phyloP scores from a whole-genome alignment of 345 rosid genomes.

The Citrus reticulata region DNA sequence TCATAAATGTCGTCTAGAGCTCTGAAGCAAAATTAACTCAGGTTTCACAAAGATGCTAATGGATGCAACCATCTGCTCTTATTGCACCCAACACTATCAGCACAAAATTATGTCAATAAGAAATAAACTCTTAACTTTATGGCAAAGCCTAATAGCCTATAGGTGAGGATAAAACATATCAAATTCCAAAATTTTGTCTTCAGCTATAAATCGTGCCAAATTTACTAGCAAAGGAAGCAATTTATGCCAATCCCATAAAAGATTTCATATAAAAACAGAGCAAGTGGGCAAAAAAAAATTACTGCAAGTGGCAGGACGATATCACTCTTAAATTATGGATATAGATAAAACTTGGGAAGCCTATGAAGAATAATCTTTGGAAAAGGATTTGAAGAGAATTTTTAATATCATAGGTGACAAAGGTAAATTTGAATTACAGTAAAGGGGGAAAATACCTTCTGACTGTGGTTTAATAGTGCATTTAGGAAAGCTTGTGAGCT shows the following conservation, averaged over 20 bases:
- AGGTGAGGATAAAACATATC: background rate
- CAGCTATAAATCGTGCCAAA: background rate
- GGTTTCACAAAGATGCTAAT: background rate
- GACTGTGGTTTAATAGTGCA: background rate
- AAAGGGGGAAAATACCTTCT: background rate
- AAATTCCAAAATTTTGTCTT: background rate
- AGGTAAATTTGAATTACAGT: background rate
- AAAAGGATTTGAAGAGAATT: background rate
- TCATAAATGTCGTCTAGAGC: background rate
- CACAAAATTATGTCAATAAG: background rate
- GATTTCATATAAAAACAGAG: background rate
- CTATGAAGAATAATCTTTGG: background rate
- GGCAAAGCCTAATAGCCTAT: background rate
- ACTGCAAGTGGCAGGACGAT: background rate
- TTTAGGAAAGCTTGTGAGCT: background rate
- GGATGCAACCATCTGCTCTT: background rate
- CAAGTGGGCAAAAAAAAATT: background rate
- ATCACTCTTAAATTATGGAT: background rate
- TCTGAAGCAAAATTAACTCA: background rate
- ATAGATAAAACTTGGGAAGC: background rate
- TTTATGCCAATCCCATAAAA: background rate
- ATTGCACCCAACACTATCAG: background rate
- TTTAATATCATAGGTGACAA: background rate
- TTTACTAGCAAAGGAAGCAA: background rate
- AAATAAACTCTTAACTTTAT: background rate